These are phyloP conservation scores for Suhomyces coccinellae DNA, from an alignment of 1,139 yeast species.

Conservation along the genomic window DNA sequence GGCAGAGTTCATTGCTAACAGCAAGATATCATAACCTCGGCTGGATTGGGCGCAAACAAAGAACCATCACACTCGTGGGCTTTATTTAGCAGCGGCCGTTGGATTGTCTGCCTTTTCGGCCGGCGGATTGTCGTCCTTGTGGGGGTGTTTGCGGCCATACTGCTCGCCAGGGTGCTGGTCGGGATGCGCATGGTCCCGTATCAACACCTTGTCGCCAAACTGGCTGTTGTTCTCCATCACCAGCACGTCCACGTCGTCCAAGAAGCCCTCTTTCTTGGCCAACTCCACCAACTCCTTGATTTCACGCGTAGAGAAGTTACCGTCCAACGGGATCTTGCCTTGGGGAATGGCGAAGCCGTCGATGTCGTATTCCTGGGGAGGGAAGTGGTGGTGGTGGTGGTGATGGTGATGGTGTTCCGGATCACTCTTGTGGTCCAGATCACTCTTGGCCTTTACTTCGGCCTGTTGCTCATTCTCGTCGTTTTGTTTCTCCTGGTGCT, in stretches of 20 bases:
- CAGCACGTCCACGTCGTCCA: conserved; percentile 29
- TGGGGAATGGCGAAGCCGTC: conserved; percentile 42
- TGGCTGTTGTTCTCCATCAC: conserved; percentile 25
- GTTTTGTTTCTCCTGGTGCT: background rate
- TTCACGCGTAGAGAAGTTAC: conserved; percentile 42
- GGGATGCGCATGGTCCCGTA: conserved; percentile 13
- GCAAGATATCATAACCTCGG: no score
- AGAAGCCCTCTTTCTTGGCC: conserved; percentile 34
- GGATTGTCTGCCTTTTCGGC: conserved; percentile 1
- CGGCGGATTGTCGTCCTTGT: background rate
- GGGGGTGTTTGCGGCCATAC: background rate
- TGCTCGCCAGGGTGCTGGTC: background rate
- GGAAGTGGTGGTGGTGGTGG: background rate
- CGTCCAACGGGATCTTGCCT: conserved; percentile 44
- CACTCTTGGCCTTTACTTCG: background rate
- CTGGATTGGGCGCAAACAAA: no score
- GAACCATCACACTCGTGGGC: no score
- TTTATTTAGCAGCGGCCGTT: no score
- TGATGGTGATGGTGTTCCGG: background rate
- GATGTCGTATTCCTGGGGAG: conserved; percentile 22
- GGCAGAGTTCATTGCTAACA: no score
- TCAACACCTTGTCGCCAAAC: conserved; percentile 19
- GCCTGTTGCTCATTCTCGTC: no score
- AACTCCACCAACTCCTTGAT: conserved; percentile 30
- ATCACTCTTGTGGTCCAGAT: background rate